A percentile compares a stretch with the other conserved stretches of the same genome.
phyloP scores from a whole-genome alignment of 768 basidiomycete species.

The Tulasnella sp. region DNA sequence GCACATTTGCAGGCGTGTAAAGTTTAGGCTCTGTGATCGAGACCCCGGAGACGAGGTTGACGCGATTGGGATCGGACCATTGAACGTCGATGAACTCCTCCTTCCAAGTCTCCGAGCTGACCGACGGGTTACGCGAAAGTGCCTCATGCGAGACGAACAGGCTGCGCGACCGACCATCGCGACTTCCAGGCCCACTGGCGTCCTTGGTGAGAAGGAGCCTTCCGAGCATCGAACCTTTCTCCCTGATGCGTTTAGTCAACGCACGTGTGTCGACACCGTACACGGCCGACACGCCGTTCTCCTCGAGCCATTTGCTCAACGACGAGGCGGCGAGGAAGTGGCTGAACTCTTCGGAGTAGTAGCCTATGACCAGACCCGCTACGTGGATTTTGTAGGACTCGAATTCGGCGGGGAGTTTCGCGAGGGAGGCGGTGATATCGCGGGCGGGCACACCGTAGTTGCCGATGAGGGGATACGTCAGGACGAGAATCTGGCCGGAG shows the following conservation, averaged over 20 bases:
- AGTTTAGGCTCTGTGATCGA: constrained; percentile 59
- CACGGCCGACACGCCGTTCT: constrained; percentile 87
- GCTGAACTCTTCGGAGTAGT: constrained; percentile 89
- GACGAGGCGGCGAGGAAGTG: constrained; percentile 89
- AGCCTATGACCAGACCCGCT: constrained; percentile 80
- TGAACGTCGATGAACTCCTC: constrained; percentile 74
- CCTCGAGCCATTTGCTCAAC: constrained; percentile 85
- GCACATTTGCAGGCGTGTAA: constrained; percentile 39
- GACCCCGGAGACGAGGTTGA: constrained; percentile 85
- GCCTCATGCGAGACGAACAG: constrained; percentile 18
- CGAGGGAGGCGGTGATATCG: constrained; percentile 28
- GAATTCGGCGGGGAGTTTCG: constrained; percentile 61
- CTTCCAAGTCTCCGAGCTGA: constrained; percentile 49
- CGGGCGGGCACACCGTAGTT: constrained; percentile 94
- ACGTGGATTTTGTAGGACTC: constrained; percentile 94
- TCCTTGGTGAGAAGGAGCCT: constrained; percentile 61
- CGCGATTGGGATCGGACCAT: constrained; percentile 77
- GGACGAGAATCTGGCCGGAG: constrained; percentile 91
- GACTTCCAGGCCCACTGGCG: constrained; percentile 29
- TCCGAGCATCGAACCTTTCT: constrained; percentile 88
- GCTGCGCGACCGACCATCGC: constrained; percentile 13
- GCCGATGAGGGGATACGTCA: constrained; percentile 93
- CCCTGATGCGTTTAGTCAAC: constrained; percentile 90
- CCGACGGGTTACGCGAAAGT: constrained; percentile 39
- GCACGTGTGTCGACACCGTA: constrained; percentile 95